Base-by-base conservation (phyloP, 306 rosid genomes). In the Quercus bicolor region DNA sequence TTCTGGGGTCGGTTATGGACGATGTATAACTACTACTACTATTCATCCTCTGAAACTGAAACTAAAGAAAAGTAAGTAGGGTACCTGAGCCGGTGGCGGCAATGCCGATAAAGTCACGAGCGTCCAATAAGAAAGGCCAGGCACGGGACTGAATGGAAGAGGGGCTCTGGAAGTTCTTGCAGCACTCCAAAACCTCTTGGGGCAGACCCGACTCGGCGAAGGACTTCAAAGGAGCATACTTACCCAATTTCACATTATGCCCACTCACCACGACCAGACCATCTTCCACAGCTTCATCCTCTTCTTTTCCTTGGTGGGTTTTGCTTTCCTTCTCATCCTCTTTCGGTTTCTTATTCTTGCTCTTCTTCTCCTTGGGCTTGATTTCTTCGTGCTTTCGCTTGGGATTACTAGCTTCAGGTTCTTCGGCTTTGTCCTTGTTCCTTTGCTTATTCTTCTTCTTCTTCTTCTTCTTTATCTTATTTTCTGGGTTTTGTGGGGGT, bases 61-160 rank as follows among this genome's bases (percentile, higher is more conserved):
- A 31, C 52, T 31, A 57, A 68, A 24, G 12, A 40, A 40, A 77
- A 56, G 5, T 29, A 34, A 28, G 69, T 3, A 10, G 4, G 5
- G 53, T 66, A 95, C 98, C 99, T 80, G 99, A 95, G 6, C 98
- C 99, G 60, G 99, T 93, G n/a, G 93, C 93, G 0, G 99, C 99
- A 78, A 95, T 93, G 74, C 97, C 99, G 6, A 95, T 95, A 52
- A 95, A 87, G 89, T 95, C 98, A 19, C 96, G 99, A 66, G 91
- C 94, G 56, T 91, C 87, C 84, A 95, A 80, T 66, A 95, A 87
- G 82, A 92, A 95, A 21, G 98, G 99, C 99, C 98, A 95, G 4
- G 97, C 96, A 24, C 88, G 89, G 8, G 99, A 90, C 78, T 95
- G 99, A 84, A 93, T 95, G 70, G 91, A 90, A 5, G 98, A 93